A percentile compares a stretch with the other conserved stretches of the same genome.
Evolutionary conservation across 2,329 filamentous ascomycete species (phyloP).

Genomic region (Helotiales sp.): DNA sequence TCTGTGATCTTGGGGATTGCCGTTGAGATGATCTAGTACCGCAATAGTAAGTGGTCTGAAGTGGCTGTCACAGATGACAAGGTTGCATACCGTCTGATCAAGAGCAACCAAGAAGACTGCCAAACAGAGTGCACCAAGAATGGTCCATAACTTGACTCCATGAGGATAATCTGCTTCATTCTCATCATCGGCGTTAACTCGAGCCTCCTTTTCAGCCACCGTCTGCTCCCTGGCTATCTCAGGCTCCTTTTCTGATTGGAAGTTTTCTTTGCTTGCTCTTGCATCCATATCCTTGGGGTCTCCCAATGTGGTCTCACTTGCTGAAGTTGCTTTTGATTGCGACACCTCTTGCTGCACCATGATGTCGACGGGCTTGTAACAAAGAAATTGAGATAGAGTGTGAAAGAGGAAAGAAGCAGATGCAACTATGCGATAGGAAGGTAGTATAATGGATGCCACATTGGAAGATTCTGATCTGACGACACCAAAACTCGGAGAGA

Average conservation of each 20-base stretch:
- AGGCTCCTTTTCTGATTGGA: background rate
- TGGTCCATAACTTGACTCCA: conserved; percentile 25
- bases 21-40: conserved; percentile 32
- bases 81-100: conserved; percentile 31
- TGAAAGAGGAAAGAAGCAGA: background rate
- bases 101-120: conserved; percentile 30
- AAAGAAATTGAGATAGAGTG: background rate
- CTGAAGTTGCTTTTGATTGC: background rate
- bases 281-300: background rate
- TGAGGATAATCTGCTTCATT: conserved; percentile 26
- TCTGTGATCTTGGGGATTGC: conserved; percentile 42
- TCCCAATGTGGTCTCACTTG: background rate
- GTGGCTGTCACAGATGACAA: background rate
- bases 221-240: background rate
- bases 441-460: background rate
- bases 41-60: background rate
- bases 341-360: background rate
- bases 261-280: background rate
- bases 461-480: background rate
- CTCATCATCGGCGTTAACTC: conserved; percentile 11
- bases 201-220: conserved; percentile 10
- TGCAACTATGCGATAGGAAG: background rate
- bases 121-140: conserved; percentile 25
- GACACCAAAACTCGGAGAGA: background rate
- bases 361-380: background rate